Percentiles rank a stretch among this genome's conserved stretches.
phyloP scores from a whole-genome alignment of 2,329 filamentous ascomycete species.

The Botryosphaeria agaves region DNA sequence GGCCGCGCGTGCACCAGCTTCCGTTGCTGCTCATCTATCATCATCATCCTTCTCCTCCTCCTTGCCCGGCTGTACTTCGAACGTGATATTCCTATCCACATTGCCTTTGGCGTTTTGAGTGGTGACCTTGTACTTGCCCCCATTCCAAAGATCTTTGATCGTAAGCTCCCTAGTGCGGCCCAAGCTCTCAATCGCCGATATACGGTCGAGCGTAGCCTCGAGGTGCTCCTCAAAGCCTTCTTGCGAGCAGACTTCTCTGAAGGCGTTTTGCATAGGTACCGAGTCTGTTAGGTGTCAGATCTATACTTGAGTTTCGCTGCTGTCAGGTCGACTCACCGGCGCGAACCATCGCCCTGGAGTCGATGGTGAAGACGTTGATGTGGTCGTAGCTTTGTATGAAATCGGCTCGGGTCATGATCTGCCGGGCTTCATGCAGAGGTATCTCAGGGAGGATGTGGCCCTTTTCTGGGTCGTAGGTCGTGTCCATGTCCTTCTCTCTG shows the following conservation, averaged over 20 bases:
- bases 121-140: slow-evolving; percentile 59
- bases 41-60: slow-evolving; percentile 12
- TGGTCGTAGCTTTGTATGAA: slow-evolving; percentile 90
- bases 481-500: slow-evolving; percentile 45
- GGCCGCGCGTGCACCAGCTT: no score
- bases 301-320: slow-evolving; percentile 1
- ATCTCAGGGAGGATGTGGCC: slow-evolving; percentile 69
- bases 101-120: slow-evolving; percentile 29
- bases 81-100: slow-evolving; percentile 28
- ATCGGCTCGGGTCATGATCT: slow-evolving; percentile 91
- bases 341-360: slow-evolving; percentile 68
- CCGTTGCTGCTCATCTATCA: no score
- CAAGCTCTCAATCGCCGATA: slow-evolving; percentile 82
- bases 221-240: slow-evolving; percentile 70
- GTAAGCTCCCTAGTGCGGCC: slow-evolving; percentile 89
- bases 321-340: slow-evolving; percentile 25
- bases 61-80: slow-evolving; percentile 23
- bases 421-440: slow-evolving; percentile 63
- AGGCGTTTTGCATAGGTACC: slow-evolving; percentile 90
- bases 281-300: slow-evolving; percentile 40
- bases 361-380: slow-evolving; percentile 89
- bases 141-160: slow-evolving; percentile 80
- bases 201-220: slow-evolving; percentile 67
- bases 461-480: slow-evolving; percentile 43
- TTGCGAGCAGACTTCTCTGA: slow-evolving; percentile 62